Evolutionary conservation across 352 stramenopile genomes (phyloP), one percentile per base, ranked within the genome.

Genomic region (Phytophthora gonapodyides): DNA sequence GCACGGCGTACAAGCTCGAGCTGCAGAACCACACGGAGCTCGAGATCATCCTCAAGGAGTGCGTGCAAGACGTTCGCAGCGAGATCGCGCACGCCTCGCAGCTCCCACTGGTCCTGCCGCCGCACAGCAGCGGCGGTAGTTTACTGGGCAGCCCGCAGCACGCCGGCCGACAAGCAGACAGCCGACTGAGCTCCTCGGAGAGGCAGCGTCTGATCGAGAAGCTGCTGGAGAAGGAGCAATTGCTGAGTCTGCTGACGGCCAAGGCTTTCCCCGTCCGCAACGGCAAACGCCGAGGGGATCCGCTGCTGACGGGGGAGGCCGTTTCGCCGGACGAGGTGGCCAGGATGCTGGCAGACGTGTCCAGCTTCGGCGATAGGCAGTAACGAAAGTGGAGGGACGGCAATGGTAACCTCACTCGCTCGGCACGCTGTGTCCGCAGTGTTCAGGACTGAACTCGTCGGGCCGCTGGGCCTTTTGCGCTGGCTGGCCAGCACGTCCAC

Each of bases 11-110:
- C 64, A 87, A 88, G 40, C 50, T 66, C 7, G 81, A 96, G 44
- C 43, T 95, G 16, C 83, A 96, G 66, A 80, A 75, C 35, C 82
- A 81, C 58, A 91, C 80, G 0, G 87, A 96, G 65, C 72, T 97
- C 2, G 88, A 97, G 59, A 73, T 84, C 24, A 71, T 95, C 19
- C 49, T 97, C 3, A 82, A 88, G 21, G 72, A 88, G 54, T 93
- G 86, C 46, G 78, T 97, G 9, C 83, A 92, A 61, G 90, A 97
- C 50, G 86, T 97, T 16, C 78, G 84, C 17, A 57, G 52, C 1
- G 84, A 95, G 51, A 78, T 92, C 53, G 42, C 50, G 10, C 60
- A 69, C 36, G 68, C 73, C 15, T 73, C 72, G 16, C 56, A 76
- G 35, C 58, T 66, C 12, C 57, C 69, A 2, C 17, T 58, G 11